Percentiles rank a stretch among this genome's conserved stretches.
phyloP scores from a whole-genome alignment of 176 grass and related monocot genomes.

The Aegilops sharonensis region DNA sequence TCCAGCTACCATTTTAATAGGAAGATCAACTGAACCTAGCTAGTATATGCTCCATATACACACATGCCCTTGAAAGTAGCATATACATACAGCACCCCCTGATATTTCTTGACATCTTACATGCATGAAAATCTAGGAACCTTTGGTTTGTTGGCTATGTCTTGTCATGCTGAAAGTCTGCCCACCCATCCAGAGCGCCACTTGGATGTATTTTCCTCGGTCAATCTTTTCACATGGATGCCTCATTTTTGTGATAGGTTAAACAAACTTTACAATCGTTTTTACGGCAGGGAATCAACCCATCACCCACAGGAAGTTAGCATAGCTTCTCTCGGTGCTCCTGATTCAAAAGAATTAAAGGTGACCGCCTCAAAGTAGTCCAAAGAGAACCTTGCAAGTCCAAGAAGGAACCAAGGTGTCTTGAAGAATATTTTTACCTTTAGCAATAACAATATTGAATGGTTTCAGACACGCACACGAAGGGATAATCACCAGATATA shows the following conservation, averaged over 20 bases:
- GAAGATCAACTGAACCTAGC: neutral
- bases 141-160: conserved; percentile 8
- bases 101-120: neutral
- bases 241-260: conserved; percentile 28
- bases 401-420: conserved; percentile 55
- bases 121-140: neutral
- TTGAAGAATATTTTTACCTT: conserved; percentile 58
- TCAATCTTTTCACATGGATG: conserved; percentile 5
- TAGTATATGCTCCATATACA: too few relatives aligned
- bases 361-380: conserved; percentile 40
- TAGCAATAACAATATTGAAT: conserved; percentile 40
- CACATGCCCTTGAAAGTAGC: neutral
- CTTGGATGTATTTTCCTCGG: neutral
- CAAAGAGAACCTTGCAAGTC: conserved; percentile 61
- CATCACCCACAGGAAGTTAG: conserved; percentile 19
- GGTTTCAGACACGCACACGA: conserved; percentile 19
- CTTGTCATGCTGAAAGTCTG: conserved; percentile 15
- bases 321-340: conserved; percentile 21
- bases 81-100: neutral
- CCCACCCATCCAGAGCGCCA: neutral
- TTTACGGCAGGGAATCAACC: conserved; percentile 29
- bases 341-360: conserved; percentile 53
- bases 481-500: conserved; percentile 81
- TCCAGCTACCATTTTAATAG: neutral
- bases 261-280: conserved; percentile 19